Evolutionary conservation across 495 filamentous ascomycete genomes (phyloP).

Genomic region (Platismatia glauca): DNA sequence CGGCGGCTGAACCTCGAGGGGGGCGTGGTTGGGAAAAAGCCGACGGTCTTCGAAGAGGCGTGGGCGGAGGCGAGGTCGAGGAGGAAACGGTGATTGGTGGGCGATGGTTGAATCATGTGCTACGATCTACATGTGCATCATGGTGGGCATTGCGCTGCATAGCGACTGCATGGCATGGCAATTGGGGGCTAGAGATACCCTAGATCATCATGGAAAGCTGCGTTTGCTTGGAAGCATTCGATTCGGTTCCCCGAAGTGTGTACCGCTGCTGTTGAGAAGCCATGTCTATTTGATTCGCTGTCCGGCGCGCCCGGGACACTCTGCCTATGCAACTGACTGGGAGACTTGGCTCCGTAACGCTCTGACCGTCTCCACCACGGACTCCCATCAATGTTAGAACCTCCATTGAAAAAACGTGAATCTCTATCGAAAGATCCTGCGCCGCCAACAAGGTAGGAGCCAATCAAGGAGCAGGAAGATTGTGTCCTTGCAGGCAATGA

Average conservation of each 20-base stretch:
- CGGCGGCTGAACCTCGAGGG: slow-evolving; percentile 60
- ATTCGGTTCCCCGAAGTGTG: background rate
- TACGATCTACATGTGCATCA: background rate
- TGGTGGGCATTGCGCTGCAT: background rate
- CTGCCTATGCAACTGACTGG: background rate
- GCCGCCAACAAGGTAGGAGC: no score
- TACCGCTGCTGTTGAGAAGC: background rate
- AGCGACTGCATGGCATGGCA: background rate
- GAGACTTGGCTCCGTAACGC: background rate
- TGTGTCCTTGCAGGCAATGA: no score
- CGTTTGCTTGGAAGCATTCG: background rate
- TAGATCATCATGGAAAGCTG: background rate
- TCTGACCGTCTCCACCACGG: background rate
- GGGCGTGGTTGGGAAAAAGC: slow-evolving; percentile 54
- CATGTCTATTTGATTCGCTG: no score
- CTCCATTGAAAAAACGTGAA: no score
- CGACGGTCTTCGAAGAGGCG: slow-evolving; percentile 67
- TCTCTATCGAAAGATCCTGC: no score
- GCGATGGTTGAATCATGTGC: background rate
- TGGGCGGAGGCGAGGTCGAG: slow-evolving; percentile 40
- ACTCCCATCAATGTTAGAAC: background rate
- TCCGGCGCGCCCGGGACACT: background rate
- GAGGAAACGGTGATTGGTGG: background rate
- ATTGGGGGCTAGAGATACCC: background rate
- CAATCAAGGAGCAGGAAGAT: no score